Conservation (phyloP, 495 filamentous ascomycete genomes). For the Hypoxylon rickii region DNA sequence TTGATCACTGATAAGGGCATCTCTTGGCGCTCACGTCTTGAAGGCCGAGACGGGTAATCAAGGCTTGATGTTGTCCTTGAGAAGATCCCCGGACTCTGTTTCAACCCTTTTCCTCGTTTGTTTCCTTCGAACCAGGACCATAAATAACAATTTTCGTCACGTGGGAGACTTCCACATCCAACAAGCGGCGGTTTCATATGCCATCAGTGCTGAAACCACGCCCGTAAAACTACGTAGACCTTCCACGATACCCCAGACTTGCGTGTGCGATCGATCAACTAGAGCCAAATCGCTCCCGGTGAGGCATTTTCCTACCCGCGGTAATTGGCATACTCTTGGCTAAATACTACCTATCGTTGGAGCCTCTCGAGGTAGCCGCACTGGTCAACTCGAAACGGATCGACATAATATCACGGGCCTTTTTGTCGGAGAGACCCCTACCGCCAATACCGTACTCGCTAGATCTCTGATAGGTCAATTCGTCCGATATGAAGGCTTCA, state of each 20-base stretch:
- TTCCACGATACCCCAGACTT: slow-evolving; percentile 16
- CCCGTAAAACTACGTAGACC: slow-evolving; percentile 14
- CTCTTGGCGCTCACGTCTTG: slow-evolving; percentile 23
- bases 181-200: slow-evolving; percentile 28
- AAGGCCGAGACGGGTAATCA: slow-evolving; percentile 8
- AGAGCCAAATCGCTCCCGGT: slow-evolving; percentile 7
- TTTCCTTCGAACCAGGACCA: slow-evolving; percentile 8
- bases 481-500: slow-evolving; percentile 26
- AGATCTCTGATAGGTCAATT: slow-evolving; percentile 25
- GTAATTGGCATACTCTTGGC: slow-evolving; percentile 18
- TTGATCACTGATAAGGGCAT: slow-evolving; percentile 18
- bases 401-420: slow-evolving; percentile 32
- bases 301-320: slow-evolving; percentile 32
- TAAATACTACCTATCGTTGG: slow-evolving; percentile 20
- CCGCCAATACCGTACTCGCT: slow-evolving; percentile 14
- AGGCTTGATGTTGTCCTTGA: slow-evolving; percentile 4
- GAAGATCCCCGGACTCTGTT: slow-evolving; percentile 24
- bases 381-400: slow-evolving; percentile 35
- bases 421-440: slow-evolving; percentile 31
- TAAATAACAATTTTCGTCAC: slow-evolving; percentile 14
- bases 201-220: slow-evolving; percentile 32
- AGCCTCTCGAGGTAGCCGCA: slow-evolving; percentile 22
- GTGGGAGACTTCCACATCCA: slow-evolving; percentile 23
- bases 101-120: slow-evolving; percentile 22
- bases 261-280: slow-evolving; percentile 22